phyloP scores from a whole-genome alignment of 129 eudicot genomes.

The Chrysanthemum makinoi region DNA sequence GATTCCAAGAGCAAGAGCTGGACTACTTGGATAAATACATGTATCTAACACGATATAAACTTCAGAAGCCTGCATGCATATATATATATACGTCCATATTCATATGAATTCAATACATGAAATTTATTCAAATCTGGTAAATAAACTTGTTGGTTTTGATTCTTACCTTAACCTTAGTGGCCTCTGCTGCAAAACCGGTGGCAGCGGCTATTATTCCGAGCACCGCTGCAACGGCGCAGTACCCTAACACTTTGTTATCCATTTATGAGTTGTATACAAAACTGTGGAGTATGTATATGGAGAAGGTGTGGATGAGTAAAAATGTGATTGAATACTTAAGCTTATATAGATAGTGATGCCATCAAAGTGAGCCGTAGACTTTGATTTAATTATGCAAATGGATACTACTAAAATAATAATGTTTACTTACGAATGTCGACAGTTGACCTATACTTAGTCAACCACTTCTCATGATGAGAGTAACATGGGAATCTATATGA shows the following conservation, averaged over 20 bases:
- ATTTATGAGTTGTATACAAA: conserved; percentile 15
- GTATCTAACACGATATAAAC: conserved; percentile 5
- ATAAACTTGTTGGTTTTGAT: neutral
- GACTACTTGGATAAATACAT: conserved; percentile 38
- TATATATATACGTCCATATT: neutral
- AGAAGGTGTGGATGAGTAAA: conserved; percentile 22
- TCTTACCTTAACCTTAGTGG: conserved; percentile 29
- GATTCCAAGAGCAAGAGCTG: conserved; percentile 25
- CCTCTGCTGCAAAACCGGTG: conserved; percentile 32
- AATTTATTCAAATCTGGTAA: neutral
- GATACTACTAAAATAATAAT: neutral
- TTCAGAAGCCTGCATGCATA: conserved; percentile 26
- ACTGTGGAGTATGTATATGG: neutral
- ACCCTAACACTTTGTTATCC: conserved; percentile 21
- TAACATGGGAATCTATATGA: neutral
- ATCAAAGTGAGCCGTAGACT: conserved; percentile 3
- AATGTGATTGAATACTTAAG: conserved; percentile 10
- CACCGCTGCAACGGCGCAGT: conserved; percentile 19
- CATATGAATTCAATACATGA: neutral
- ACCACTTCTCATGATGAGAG: neutral
- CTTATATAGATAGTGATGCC: conserved; percentile 11
- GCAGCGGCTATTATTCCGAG: conserved; percentile 30
- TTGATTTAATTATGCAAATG: neutral
- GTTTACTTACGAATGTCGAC: conserved; percentile 4
- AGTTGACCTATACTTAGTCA: neutral